A percentile compares a stretch with the other conserved stretches of the same genome.
These are phyloP conservation scores for Aspergillus quadricinctus DNA, from an alignment of 2,329 filamentous ascomycete genomes.

Conservation along the genomic window DNA sequence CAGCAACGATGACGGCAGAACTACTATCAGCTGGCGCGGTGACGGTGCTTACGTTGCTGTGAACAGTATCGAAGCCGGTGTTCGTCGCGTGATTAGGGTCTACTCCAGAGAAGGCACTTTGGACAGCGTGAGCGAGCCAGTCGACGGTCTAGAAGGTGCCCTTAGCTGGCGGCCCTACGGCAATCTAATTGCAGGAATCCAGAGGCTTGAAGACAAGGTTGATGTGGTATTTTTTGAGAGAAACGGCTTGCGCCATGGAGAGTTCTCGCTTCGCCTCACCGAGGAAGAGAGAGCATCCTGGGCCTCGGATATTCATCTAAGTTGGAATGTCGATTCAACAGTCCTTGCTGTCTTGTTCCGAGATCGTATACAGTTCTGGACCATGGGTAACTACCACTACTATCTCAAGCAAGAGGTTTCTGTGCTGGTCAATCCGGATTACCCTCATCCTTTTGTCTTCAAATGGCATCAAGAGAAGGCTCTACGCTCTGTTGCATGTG, in stretches of 20 bases:
- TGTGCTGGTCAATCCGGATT: conserved; percentile 29
- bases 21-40: conserved; percentile 84
- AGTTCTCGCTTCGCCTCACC: conserved; percentile 74
- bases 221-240: conserved; percentile 94
- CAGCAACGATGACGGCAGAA: conserved; percentile 64
- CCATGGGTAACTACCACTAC: conserved; percentile 96
- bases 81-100: conserved; percentile 77
- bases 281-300: conserved; percentile 54
- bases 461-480: conserved; percentile 84
- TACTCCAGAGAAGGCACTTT: conserved; percentile 86
- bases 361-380: conserved; percentile 86
- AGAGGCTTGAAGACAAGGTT: conserved; percentile 63
- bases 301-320: conserved; percentile 59
- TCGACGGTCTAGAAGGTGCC: conserved; percentile 81
- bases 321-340: conserved; percentile 90
- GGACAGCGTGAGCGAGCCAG: conserved; percentile 90
- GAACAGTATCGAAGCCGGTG: conserved; percentile 66
- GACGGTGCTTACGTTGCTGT: conserved; percentile 89
- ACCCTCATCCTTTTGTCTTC: conserved; percentile 26
- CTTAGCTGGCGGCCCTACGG: conserved; percentile 90
- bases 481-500: conserved; percentile 59
- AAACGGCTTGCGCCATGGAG: conserved; percentile 93
- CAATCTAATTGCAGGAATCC: conserved; percentile 83
- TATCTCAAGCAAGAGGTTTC: conserved; percentile 89
- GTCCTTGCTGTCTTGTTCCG: conserved; percentile 76